Evolutionary conservation across 345 rosid species (phyloP).

Genomic region (Populus euphratica): DNA sequence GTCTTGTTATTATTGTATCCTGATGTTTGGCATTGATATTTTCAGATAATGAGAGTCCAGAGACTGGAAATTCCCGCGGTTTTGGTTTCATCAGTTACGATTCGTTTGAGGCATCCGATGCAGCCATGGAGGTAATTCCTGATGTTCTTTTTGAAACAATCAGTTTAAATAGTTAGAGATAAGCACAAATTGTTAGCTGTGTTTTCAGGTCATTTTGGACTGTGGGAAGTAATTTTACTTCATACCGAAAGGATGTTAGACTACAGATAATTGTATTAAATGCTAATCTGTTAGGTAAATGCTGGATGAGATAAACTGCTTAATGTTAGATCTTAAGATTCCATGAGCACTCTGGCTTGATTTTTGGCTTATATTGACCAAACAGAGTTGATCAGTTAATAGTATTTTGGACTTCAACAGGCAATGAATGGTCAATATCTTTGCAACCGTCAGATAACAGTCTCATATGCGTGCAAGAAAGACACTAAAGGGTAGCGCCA

Average conservation of each 20-base stretch:
- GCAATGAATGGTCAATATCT: constrained; percentile 98
- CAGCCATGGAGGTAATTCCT: constrained; percentile 82
- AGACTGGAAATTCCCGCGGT: constrained; percentile 93
- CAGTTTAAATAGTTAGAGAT: neutral
- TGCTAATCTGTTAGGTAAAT: neutral
- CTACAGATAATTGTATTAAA: neutral
- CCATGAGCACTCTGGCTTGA: neutral
- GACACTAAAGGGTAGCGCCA: constrained; percentile 99
- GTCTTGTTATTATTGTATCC: constrained; percentile 4
- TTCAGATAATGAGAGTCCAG: constrained; percentile 96
- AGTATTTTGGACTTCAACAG: constrained; percentile 31
- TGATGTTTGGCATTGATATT: constrained; percentile 8
- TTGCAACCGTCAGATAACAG: constrained; percentile 94
- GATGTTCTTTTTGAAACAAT: neutral
- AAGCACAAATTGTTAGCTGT: neutral
- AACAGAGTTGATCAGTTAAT: neutral
- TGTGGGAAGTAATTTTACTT: neutral
- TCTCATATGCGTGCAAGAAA: constrained; percentile 94
- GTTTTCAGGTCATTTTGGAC: neutral
- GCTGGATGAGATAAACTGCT: neutral
- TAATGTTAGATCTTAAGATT: neutral
- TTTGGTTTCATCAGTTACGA: constrained; percentile 98
- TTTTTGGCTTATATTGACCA: neutral
- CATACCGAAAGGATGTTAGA: neutral
- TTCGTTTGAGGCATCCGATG: constrained; percentile 97